These are phyloP conservation scores for Polytolypa hystricis DNA, from an alignment of 2,329 filamentous ascomycete species.

Conservation along the genomic window DNA sequence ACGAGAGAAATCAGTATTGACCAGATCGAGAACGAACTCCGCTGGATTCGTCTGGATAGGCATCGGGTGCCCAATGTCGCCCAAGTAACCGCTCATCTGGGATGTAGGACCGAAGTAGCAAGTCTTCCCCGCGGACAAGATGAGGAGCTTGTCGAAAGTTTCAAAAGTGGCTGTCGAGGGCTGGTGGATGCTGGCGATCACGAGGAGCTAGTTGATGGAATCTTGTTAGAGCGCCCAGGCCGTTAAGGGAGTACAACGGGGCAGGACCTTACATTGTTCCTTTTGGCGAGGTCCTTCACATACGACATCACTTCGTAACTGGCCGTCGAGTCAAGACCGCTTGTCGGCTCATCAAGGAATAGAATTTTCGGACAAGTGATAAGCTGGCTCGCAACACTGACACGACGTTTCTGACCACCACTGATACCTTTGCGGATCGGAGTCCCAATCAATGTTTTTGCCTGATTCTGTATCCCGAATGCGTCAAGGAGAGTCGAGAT, in stretches of 20 bases:
- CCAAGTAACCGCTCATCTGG: slow-evolving; percentile 53
- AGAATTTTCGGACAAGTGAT: slow-evolving; percentile 71
- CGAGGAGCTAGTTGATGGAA: slow-evolving; percentile 58
- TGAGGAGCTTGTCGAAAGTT: slow-evolving; percentile 66
- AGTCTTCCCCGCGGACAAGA: slow-evolving; percentile 59
- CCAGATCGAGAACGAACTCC: slow-evolving; percentile 66
- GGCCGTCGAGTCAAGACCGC: slow-evolving; percentile 67
- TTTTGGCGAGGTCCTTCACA: slow-evolving; percentile 53
- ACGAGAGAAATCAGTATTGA: slow-evolving; percentile 63
- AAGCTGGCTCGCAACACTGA: slow-evolving; percentile 69
- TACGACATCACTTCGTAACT: slow-evolving; percentile 68
- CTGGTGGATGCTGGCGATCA: slow-evolving; percentile 77
- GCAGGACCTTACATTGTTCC: slow-evolving; percentile 47
- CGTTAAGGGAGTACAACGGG: no score
- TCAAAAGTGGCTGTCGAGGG: slow-evolving; percentile 69
- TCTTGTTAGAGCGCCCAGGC: no score
- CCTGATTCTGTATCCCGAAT: slow-evolving; percentile 62
- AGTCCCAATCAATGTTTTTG: slow-evolving; percentile 65
- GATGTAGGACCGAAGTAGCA: slow-evolving; percentile 61
- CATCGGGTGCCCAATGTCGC: slow-evolving; percentile 48
- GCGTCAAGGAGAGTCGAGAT: slow-evolving; percentile 57
- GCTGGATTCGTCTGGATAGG: slow-evolving; percentile 66
- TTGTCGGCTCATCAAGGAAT: slow-evolving; percentile 77
- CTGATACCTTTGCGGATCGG: slow-evolving; percentile 73
- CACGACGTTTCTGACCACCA: slow-evolving; percentile 71